Evolutionary conservation across 306 rosid species (phyloP), one percentile per base, ranked within the genome.

Genomic region (barrel medic (Medicago truncatula)): DNA sequence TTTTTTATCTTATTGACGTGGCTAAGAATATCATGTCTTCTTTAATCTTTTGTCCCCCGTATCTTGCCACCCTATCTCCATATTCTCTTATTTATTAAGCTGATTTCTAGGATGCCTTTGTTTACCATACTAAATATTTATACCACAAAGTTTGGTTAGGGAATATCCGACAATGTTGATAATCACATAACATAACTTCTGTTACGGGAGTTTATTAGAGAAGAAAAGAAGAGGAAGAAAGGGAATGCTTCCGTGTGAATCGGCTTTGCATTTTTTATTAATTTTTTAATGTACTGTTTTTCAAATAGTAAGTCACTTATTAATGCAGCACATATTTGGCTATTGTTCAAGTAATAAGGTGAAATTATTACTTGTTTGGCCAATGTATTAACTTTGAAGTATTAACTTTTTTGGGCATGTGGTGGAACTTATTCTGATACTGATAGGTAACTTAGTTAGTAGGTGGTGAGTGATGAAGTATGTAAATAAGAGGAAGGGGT

Each of bases 61-160:
- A 44, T 68, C 38, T 21, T 72, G 17, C 23, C 36, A 20, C 57
- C 23, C 6, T 25, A 46, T 67, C 47, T 57, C 50, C 75, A 69
- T 77, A 41, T 31, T 62, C 12, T 62, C 70, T 61, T 71, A 61
- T 43, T 9, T 28, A 16, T 20, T 57, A 59, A 43, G 41, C n/a
- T 52, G 41, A 16, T 20, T 61, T 66, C 60, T 75, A 62, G 73
- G 36, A 39, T 41, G 14, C 28, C 71, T 84, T 73, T 67, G 38
- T 20, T 44, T 53, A 63, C 44, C 13, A 59, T 34, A 25, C 70
- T 49, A 28, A 17, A 17, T 44, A 53, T 72, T 72, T 76, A 60
- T 34, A 36, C n/a, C 47, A 31, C 40, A 52, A 73, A 67, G 65
- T 52, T 57, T 73, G 67, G 53, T 74, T 73, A 36, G 34, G 20